Conservation (phyloP, 257 asterid species). For the Lavandula angustifolia region DNA sequence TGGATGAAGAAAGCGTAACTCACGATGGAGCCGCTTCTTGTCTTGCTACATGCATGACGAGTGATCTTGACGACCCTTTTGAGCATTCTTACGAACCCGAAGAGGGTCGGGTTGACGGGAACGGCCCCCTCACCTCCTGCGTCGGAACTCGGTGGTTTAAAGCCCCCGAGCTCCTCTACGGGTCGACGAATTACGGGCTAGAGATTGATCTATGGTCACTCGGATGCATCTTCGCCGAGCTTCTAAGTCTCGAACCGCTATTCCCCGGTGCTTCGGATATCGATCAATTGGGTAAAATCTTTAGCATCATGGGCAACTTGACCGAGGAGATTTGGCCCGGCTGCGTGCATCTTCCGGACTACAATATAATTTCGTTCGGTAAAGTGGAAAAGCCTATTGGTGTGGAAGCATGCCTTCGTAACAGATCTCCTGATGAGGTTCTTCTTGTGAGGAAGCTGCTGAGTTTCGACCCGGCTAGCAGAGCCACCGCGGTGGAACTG, state of each 20-base stretch:
- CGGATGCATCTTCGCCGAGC: conserved; percentile 92
- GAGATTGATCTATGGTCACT: conserved; percentile 96
- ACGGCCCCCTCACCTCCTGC: conserved; percentile 80
- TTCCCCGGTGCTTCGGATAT: conserved; percentile 90
- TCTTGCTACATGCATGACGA: conserved; percentile 78
- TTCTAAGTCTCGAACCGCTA: conserved; percentile 67
- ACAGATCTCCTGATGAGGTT: conserved; percentile 66
- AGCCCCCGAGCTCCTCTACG: conserved; percentile 93
- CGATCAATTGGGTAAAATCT: conserved; percentile 77
- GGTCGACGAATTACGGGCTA: conserved; percentile 77
- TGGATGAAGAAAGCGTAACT: conserved; percentile 61
- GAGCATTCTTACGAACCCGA: conserved; percentile 60
- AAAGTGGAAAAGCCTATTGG: conserved; percentile 70
- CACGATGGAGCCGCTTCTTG: conserved; percentile 78
- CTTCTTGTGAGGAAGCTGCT: conserved; percentile 59
- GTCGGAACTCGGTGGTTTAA: conserved; percentile 97
- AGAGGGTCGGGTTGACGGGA: conserved; percentile 52
- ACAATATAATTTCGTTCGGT: conserved; percentile 68
- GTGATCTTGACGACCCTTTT: conserved; percentile 74
- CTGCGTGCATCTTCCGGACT: conserved; percentile 80
- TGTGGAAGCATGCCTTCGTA: conserved; percentile 58
- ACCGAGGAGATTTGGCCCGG: conserved; percentile 84
- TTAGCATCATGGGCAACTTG: conserved; percentile 68
- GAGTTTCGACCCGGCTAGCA: conserved; percentile 64
- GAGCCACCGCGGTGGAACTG: conserved; percentile 81